These are phyloP conservation scores for Candida easanensis DNA, from an alignment of 805 yeast genomes.

Conservation along the genomic window DNA sequence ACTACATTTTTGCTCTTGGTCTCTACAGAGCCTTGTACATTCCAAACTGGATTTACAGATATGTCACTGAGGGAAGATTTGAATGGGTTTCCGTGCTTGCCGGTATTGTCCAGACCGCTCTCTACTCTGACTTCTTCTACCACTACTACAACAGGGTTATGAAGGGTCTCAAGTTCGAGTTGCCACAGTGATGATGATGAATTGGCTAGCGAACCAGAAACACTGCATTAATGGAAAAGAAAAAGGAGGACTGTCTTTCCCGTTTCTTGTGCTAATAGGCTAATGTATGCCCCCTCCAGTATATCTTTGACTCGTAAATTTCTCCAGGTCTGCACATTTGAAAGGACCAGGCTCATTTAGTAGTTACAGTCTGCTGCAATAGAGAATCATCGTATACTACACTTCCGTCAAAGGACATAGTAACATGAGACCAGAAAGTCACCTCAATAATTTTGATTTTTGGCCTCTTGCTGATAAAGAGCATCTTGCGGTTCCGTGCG, in stretches of 20 bases:
- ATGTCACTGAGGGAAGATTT: conserved; percentile 53
- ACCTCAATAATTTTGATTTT: too few relatives aligned
- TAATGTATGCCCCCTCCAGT: not conserved
- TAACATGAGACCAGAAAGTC: too few relatives aligned
- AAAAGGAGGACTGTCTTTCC: too few relatives aligned
- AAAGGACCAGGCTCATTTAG: too few relatives aligned
- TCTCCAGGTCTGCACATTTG: not conserved
- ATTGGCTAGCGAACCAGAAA: too few relatives aligned
- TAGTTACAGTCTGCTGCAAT: too few relatives aligned
- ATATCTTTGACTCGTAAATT: not conserved
- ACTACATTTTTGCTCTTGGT: conserved; percentile 93
- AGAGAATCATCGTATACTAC: too few relatives aligned
- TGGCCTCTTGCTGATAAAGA: too few relatives aligned
- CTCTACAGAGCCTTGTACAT: conserved; percentile 84
- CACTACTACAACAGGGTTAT: conserved; percentile 80
- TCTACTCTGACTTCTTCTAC: conserved; percentile 95
- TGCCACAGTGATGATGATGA: conserved; percentile 43
- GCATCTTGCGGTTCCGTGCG: too few relatives aligned
- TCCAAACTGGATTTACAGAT: conserved; percentile 94
- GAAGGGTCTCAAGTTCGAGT: conserved; percentile 71
- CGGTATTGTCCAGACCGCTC: conserved; percentile 79
- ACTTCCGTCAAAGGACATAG: too few relatives aligned
- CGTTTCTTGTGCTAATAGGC: too few relatives aligned
- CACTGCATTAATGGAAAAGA: too few relatives aligned
- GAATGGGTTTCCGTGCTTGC: conserved; percentile 74